These are phyloP conservation scores for Chrysanthemum makinoi DNA, from an alignment of 129 eudicot genomes.

Conservation along the genomic window DNA sequence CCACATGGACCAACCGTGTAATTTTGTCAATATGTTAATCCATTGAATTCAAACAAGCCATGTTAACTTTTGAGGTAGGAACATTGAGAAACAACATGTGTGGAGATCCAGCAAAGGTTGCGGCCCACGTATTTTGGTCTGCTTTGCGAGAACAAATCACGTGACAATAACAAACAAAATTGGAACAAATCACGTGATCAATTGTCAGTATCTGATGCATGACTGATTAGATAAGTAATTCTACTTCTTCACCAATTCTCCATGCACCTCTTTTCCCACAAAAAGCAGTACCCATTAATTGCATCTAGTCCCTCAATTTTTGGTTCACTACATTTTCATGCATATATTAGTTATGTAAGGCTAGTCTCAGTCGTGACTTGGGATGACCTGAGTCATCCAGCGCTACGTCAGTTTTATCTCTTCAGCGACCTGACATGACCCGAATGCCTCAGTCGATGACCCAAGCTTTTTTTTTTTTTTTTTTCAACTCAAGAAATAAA, in stretches of 20 bases:
- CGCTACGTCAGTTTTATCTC: too few relatives aligned
- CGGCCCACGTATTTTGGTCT: background rate
- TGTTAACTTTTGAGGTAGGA: too few relatives aligned
- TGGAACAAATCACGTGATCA: slow-evolving; percentile 21
- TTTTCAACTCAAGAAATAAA: too few relatives aligned
- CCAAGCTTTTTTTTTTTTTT: too few relatives aligned
- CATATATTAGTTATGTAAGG: too few relatives aligned
- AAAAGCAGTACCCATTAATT: background rate
- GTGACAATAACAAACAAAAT: background rate
- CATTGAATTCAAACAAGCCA: too few relatives aligned
- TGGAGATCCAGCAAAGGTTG: background rate
- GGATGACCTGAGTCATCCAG: too few relatives aligned
- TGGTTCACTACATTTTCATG: background rate
- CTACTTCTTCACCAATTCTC: slow-evolving; percentile 22
- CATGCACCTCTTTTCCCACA: background rate
- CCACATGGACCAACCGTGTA: too few relatives aligned
- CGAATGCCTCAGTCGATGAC: too few relatives aligned
- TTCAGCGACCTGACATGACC: too few relatives aligned
- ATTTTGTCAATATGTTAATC: too few relatives aligned
- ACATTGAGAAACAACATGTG: background rate
- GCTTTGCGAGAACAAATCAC: slow-evolving; percentile 13
- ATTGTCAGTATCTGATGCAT: slow-evolving; percentile 25
- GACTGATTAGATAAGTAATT: slow-evolving; percentile 27
- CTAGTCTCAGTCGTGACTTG: too few relatives aligned
- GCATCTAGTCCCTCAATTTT: slow-evolving; percentile 9